phyloP scores from a whole-genome alignment of 148 eudicot genomes.

The Arbutus unedo region DNA sequence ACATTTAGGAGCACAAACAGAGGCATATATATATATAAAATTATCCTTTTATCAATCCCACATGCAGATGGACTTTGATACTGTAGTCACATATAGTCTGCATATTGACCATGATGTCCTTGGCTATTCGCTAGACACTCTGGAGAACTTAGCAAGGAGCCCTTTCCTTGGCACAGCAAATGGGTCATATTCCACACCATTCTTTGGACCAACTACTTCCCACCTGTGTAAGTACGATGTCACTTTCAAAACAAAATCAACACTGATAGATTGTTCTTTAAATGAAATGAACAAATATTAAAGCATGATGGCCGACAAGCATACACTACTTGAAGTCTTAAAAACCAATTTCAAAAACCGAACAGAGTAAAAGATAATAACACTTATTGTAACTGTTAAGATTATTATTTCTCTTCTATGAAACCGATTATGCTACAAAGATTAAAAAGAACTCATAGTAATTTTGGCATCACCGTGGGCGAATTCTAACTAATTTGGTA shows the following conservation, averaged over 20 bases:
- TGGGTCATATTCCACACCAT: slow-evolving; percentile 58
- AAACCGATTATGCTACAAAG: no score
- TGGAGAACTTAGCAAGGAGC: slow-evolving; percentile 33
- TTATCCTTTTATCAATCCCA: not conserved
- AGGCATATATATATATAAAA: no score
- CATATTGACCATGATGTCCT: not conserved
- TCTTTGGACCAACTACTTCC: slow-evolving; percentile 43
- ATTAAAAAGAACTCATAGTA: no score
- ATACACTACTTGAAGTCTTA: no score
- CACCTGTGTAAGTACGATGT: slow-evolving; percentile 31
- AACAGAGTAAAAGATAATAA: not conserved
- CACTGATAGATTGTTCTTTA: not conserved
- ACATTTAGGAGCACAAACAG: no score
- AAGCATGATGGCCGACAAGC: no score
- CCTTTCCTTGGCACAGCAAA: slow-evolving; percentile 61
- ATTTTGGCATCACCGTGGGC: no score
- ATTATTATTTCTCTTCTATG: not conserved
- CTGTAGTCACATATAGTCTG: no score
- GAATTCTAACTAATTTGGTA: no score
- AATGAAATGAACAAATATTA: not conserved
- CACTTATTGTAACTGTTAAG: not conserved
- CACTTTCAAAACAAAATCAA: not conserved
- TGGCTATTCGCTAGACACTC: not conserved
- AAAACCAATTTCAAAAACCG: not conserved
- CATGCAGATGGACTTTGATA: not conserved